phyloP scores from a whole-genome alignment of 2,329 filamentous ascomycete genomes.

The Aspergillus fumigatus region DNA sequence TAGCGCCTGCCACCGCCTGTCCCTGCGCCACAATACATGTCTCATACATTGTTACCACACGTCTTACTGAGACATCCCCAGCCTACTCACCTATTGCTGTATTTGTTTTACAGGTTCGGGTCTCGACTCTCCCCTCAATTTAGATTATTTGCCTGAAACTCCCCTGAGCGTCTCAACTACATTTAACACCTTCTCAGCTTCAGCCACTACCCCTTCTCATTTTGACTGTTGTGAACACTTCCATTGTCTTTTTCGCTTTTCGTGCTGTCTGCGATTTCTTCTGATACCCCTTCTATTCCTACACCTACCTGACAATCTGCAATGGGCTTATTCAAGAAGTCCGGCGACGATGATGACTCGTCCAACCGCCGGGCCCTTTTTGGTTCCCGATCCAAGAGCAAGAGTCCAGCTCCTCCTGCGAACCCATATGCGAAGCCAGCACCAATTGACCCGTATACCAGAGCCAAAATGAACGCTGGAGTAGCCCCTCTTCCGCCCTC shows the following conservation, averaged over 20 bases:
- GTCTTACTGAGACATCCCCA: neutral
- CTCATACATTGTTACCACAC: neutral
- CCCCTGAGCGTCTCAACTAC: constrained; percentile 22
- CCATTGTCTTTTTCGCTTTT: neutral
- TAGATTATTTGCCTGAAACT: constrained; percentile 18
- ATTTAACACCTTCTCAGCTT: neutral
- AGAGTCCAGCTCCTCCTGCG: constrained; percentile 46
- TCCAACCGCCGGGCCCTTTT: constrained; percentile 56
- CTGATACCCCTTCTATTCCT: neutral
- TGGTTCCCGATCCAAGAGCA: constrained; percentile 52
- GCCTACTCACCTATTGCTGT: neutral
- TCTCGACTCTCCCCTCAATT: constrained; percentile 12
- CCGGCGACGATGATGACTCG: constrained; percentile 48
- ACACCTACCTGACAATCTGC: neutral
- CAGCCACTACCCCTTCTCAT: neutral
- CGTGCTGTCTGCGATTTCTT: neutral
- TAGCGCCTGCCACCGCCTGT: constrained; percentile 15
- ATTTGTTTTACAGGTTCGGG: constrained; percentile 9
- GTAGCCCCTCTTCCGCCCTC: constrained; percentile 32
- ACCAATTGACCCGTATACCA: constrained; percentile 52
- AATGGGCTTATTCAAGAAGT: constrained; percentile 16
- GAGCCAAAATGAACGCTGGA: constrained; percentile 43
- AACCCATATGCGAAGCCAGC: constrained; percentile 57
- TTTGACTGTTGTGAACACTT: neutral
- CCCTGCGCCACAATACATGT: constrained; percentile 7